phyloP scores from a whole-genome alignment of 148 eudicot species.

The Chenopodium formosanum region DNA sequence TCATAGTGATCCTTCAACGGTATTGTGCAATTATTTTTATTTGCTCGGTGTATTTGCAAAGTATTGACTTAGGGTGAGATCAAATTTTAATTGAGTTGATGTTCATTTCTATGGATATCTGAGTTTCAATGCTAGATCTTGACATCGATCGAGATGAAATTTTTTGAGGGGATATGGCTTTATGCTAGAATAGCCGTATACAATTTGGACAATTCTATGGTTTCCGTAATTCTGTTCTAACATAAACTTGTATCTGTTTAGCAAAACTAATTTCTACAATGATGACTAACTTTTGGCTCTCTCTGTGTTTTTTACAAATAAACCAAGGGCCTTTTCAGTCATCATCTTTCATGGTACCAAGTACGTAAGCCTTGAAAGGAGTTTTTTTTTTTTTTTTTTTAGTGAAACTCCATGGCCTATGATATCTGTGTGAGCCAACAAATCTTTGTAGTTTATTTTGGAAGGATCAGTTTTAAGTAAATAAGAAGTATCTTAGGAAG shows the following conservation, averaged over 20 bases:
- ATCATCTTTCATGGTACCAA: neutral
- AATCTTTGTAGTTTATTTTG: neutral
- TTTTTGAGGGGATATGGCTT: neutral
- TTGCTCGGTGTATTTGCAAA: neutral
- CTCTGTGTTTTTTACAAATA: neutral
- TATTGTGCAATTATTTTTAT: constrained; percentile 22
- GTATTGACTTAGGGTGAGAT: neutral
- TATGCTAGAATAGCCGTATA: neutral
- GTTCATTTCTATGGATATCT: neutral
- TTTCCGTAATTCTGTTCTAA: neutral
- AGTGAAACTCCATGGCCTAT: neutral
- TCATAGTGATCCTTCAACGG: constrained; percentile 70
- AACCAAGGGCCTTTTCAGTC: neutral
- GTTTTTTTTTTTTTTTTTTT: neutral
- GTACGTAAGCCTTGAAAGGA: neutral
- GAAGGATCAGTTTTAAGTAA: neutral
- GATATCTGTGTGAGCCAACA: neutral
- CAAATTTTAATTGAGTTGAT: neutral
- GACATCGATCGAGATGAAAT: neutral
- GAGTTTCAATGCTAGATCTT: neutral
- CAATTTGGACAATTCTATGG: neutral
- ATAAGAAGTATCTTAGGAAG: neutral
- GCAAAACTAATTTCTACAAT: neutral
- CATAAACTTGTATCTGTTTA: neutral
- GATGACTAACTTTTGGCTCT: neutral